phyloP scores from a whole-genome alignment of 306 rosid species.

The Quercus cerris region DNA sequence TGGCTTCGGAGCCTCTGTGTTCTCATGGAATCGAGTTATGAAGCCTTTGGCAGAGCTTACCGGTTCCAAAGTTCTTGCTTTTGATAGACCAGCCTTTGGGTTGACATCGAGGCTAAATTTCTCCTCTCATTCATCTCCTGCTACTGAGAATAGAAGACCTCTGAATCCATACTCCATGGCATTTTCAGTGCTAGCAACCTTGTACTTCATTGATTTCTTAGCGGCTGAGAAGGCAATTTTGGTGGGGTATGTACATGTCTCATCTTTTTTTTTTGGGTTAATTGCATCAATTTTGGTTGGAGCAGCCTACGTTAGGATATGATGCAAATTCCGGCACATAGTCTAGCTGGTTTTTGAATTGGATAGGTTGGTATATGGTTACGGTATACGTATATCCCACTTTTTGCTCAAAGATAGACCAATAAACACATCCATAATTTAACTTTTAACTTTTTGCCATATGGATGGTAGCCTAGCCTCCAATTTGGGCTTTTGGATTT shows the following conservation, averaged over 20 bases:
- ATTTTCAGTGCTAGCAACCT: slow-evolving; percentile 83
- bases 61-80: slow-evolving; percentile 84
- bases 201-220: slow-evolving; percentile 60
- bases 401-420: background rate
- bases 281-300: slow-evolving; percentile 1
- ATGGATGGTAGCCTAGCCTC: slow-evolving; percentile 1
- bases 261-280: background rate
- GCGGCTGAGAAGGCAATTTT: slow-evolving; percentile 74
- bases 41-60: slow-evolving; percentile 67
- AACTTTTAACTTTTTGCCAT: background rate
- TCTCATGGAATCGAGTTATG: slow-evolving; percentile 80
- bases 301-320: background rate
- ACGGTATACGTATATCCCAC: background rate
- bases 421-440: background rate
- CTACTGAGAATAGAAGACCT: slow-evolving; percentile 40
- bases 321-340: background rate
- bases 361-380: background rate
- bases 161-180: slow-evolving; percentile 79
- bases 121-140: slow-evolving; percentile 32
- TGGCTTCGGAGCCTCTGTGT: slow-evolving; percentile 93
- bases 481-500: background rate
- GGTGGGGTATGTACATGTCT: slow-evolving; percentile 63
- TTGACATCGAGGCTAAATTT: slow-evolving; percentile 67
- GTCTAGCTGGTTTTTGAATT: background rate
- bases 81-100: slow-evolving; percentile 98